Percentiles rank a stretch among this genome's conserved stretches.
These are phyloP conservation scores for Lasiodiplodia hormozganensis DNA, from an alignment of 2,329 filamentous ascomycete species.

Conservation along the genomic window DNA sequence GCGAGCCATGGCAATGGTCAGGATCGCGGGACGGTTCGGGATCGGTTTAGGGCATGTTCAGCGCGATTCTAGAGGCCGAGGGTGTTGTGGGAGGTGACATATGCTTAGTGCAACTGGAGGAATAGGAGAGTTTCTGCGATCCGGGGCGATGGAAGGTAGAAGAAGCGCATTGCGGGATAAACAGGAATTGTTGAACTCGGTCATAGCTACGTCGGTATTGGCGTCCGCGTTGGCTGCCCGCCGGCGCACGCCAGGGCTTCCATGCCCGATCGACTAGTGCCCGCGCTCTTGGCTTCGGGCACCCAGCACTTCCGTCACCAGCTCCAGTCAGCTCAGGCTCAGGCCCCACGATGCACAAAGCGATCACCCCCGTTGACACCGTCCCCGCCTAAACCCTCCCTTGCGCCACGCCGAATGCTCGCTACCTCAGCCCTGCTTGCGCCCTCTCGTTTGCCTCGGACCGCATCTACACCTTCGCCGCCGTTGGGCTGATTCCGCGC, in stretches of 20 bases:
- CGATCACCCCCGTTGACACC: conserved; percentile 27
- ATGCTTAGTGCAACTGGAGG: neutral
- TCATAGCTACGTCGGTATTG: conserved; percentile 20
- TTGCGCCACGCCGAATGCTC: conserved; percentile 16
- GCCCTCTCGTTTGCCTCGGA: neutral
- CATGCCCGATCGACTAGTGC: conserved; percentile 26
- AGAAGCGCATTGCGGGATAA: conserved; percentile 8
- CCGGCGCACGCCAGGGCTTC: conserved; percentile 8
- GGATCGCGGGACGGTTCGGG: conserved; percentile 23
- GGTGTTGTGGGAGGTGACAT: neutral
- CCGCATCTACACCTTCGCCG: neutral
- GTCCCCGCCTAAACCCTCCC: conserved; percentile 8
- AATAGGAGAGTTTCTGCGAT: neutral
- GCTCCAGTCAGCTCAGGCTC: conserved; percentile 20
- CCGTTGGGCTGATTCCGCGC: conserved; percentile 32
- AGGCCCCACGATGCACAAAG: conserved; percentile 29
- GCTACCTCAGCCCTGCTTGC: conserved; percentile 1
- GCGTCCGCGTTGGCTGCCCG: conserved; percentile 13
- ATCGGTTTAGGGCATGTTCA: conserved; percentile 19
- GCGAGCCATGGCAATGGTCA: conserved; percentile 18
- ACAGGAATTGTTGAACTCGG: conserved; percentile 26
- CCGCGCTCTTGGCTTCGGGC: conserved; percentile 21
- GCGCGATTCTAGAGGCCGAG: neutral
- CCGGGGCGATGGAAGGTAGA: neutral
- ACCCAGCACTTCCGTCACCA: conserved; percentile 26